Percentiles rank a stretch among this genome's conserved stretches.
phyloP scores from a whole-genome alignment of 169 alveolate species.

The Plasmodium chabaudi region DNA sequence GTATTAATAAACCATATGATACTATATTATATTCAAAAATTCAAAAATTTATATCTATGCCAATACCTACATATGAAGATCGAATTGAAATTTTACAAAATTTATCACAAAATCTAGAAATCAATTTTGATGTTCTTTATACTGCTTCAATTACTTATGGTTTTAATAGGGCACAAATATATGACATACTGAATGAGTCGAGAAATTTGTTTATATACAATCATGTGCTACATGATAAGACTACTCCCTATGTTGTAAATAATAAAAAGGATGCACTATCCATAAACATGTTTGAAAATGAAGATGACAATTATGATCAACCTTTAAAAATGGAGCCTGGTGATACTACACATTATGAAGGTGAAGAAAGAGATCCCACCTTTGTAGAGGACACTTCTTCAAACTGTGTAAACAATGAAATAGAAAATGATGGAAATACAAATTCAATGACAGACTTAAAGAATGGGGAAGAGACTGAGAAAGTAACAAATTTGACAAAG shows the following conservation, averaged over 20 bases:
- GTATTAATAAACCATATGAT: constrained; percentile 70
- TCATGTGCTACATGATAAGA: not conserved
- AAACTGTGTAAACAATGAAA: not conserved
- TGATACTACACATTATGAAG: not conserved
- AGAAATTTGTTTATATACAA: constrained; percentile 34
- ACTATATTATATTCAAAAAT: constrained; percentile 48
- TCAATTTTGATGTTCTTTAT: constrained; percentile 26
- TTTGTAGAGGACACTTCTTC: too few species aligned
- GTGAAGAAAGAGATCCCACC: not conserved
- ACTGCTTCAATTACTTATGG: constrained; percentile 67
- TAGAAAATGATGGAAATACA: not conserved
- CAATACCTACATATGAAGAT: constrained; percentile 73
- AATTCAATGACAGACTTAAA: not conserved
- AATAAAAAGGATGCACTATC: not conserved
- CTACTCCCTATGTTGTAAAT: not conserved
- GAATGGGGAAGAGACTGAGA: not conserved
- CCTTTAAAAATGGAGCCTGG: not conserved
- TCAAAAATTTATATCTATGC: constrained; percentile 55
- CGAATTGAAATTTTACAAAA: constrained; percentile 45
- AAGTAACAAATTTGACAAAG: not conserved
- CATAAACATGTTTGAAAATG: not conserved
- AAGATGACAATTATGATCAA: not conserved
- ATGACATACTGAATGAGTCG: constrained; percentile 44
- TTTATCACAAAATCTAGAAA: constrained; percentile 4
- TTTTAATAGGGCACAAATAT: constrained; percentile 56